phyloP scores from a whole-genome alignment of 2,329 filamentous ascomycete species.

The Hirsutella rhossiliensis region DNA sequence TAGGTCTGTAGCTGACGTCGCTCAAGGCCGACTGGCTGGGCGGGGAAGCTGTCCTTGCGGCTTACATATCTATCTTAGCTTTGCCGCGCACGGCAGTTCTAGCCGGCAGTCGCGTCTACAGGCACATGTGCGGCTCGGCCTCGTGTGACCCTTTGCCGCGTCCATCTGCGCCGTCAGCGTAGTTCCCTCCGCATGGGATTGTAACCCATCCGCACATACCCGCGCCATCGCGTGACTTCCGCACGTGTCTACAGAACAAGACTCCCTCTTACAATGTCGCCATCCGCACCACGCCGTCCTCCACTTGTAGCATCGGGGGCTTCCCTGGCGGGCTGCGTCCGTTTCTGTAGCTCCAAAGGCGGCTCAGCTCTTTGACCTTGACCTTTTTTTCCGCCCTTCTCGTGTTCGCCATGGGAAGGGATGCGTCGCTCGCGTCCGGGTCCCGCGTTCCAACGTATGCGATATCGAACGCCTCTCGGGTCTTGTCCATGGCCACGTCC shows the following conservation, averaged over 20 bases:
- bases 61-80: too few species aligned
- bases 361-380: slow-evolving; percentile 47
- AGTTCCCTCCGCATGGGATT: too few species aligned
- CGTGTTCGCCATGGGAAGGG: slow-evolving; percentile 11
- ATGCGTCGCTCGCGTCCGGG: slow-evolving; percentile 22
- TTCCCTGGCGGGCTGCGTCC: slow-evolving; percentile 37
- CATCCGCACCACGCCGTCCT: slow-evolving; percentile 24
- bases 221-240: too few species aligned
- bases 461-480: slow-evolving; percentile 34
- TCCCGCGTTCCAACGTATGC: slow-evolving; percentile 30
- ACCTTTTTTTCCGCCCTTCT: slow-evolving; percentile 21
- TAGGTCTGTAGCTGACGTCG: too few species aligned
- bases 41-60: too few species aligned
- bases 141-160: too few species aligned
- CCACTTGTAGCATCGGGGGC: slow-evolving; percentile 21
- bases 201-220: too few species aligned
- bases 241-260: not conserved
- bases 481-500: slow-evolving; percentile 29
- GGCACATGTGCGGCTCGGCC: too few species aligned
- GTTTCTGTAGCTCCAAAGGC: slow-evolving; percentile 52
- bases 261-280: slow-evolving; percentile 22
- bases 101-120: too few species aligned
- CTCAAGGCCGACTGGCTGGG: too few species aligned
- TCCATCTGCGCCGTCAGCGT: too few species aligned
- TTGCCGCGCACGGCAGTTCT: too few species aligned